phyloP scores from a whole-genome alignment of 495 filamentous ascomycete genomes.

The Penicillium dipodomyicola region DNA sequence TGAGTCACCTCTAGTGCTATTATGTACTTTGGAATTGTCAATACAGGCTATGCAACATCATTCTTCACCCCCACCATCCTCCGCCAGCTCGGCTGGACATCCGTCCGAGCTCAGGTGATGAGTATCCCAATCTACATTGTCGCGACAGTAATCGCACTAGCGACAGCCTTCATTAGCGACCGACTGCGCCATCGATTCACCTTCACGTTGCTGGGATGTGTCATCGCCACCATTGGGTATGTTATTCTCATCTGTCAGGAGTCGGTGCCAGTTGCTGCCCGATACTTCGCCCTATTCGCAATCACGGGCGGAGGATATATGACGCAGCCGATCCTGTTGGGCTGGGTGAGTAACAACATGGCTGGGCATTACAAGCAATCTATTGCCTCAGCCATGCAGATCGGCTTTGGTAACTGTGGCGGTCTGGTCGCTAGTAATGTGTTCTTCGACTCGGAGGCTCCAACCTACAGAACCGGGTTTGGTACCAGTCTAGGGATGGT shows the following conservation, averaged over 20 bases:
- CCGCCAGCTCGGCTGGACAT: slow-evolving; percentile 54
- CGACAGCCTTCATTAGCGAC: slow-evolving; percentile 48
- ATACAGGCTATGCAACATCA: slow-evolving; percentile 48
- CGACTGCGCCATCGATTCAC: slow-evolving; percentile 47
- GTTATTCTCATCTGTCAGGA: slow-evolving; percentile 47
- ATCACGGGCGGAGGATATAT: slow-evolving; percentile 48
- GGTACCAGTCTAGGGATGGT: slow-evolving; percentile 48
- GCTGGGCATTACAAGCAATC: slow-evolving; percentile 58
- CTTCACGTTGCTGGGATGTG: slow-evolving; percentile 49
- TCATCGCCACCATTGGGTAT: slow-evolving; percentile 49
- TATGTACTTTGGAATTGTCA: slow-evolving; percentile 51
- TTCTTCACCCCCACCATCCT: slow-evolving; percentile 60
- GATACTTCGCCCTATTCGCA: slow-evolving; percentile 53
- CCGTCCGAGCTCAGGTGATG: slow-evolving; percentile 50
- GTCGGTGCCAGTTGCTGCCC: slow-evolving; percentile 33
- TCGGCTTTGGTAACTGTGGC: slow-evolving; percentile 52
- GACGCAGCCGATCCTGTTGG: slow-evolving; percentile 44
- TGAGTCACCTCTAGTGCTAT: slow-evolving; percentile 28
- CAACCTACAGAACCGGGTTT: slow-evolving; percentile 50
- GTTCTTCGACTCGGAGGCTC: slow-evolving; percentile 48
- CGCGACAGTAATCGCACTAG: slow-evolving; percentile 45
- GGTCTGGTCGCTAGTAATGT: slow-evolving; percentile 56
- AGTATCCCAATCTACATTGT: slow-evolving; percentile 58
- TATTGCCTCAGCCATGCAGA: slow-evolving; percentile 50
- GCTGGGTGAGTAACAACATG: slow-evolving; percentile 56